Evolutionary conservation across 164 flowering plant species (phyloP), one percentile per base, ranked within the genome.

Genomic region (Chimonanthus salicifolius): DNA sequence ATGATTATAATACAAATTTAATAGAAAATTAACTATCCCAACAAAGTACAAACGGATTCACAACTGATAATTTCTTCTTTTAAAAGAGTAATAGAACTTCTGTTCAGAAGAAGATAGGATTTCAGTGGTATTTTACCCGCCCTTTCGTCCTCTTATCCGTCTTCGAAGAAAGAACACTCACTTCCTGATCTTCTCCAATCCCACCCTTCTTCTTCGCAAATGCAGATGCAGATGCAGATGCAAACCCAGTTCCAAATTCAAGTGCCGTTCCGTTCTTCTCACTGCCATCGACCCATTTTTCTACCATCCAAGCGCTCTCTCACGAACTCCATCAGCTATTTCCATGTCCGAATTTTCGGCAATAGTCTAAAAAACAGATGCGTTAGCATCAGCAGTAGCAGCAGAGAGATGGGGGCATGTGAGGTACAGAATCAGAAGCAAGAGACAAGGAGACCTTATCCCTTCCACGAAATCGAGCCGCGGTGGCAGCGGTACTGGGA

Each of bases 401-500:
- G 4, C 13, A 46, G 49, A 21, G 68, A 77, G 4, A 33, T 1
- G 33, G 33, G 2, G 33, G 33, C 33, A 33, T 33, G 33, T 33
- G 33, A 33, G 33, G 33, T 58, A 78, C n/a, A 77, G 79, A 47
- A 47, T 68, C 5, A 62, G 47, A 62, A 68, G 68, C 64, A 71
- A 49, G 66, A 78, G 72, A 20, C 65, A 44, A 18, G 80, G 72
- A 70, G 76, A 71, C 46, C 92, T 0, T 95, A 91, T 77, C 99
- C 99, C 2, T 95, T 90, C 79, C 84, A 88, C 67, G 94, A 90
- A 76, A 91, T 93, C 16, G 99, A 95, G 82, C 93, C 90, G 20
- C 83, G 86, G 71, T 95, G 99, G 99, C 99, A 95, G 84, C 77
- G 76, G 3, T 87, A 78, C 74, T 95, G 99, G 99, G 96, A 93